Evolutionary conservation across 78 protist species (phyloP).

Genomic region (Cavenderia fasciculata): DNA sequence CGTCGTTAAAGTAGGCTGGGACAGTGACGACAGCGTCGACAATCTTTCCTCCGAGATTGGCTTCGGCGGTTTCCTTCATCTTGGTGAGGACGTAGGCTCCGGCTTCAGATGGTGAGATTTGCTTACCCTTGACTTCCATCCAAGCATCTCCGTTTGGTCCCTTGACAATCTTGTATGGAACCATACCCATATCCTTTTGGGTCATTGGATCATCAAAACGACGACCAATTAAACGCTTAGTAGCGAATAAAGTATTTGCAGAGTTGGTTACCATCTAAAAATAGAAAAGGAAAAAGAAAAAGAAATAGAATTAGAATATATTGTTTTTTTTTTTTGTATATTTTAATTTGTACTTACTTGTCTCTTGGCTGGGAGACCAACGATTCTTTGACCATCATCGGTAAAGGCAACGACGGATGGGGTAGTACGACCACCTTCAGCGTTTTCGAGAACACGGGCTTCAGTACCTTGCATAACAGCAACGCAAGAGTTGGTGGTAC

Average conservation of each 20-base stretch:
- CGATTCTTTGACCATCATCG: conserved; percentile 81
- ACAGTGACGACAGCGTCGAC: conserved; percentile 98
- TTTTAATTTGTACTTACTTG: conserved; percentile 23
- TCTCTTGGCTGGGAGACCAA: conserved; percentile 86
- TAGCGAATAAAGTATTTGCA: conserved; percentile 93
- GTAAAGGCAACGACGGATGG: conserved; percentile 89
- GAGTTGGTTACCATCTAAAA: conserved; percentile 90
- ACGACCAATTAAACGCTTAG: conserved; percentile 95
- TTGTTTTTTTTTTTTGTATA: not conserved
- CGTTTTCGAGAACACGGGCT: conserved; percentile 81
- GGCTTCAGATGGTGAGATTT: conserved; percentile 97
- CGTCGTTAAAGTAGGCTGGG: conserved; percentile 94
- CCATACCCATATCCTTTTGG: conserved; percentile 77
- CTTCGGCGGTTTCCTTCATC: conserved; percentile 98
- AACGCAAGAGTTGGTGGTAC: conserved; percentile 99
- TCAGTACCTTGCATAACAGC: conserved; percentile 93
- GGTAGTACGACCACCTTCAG: conserved; percentile 96
- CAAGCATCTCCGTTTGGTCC: conserved; percentile 97
- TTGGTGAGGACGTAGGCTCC: conserved; percentile 97
- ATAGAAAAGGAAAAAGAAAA: not conserved
- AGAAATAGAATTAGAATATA: not conserved
- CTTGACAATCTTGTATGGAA: conserved; percentile 86
- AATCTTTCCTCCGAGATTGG: conserved; percentile 88
- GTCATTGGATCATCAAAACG: conserved; percentile 84
- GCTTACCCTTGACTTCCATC: conserved; percentile 93